Conservation (phyloP, 306 rosid species). For the Abrus precatorius region DNA sequence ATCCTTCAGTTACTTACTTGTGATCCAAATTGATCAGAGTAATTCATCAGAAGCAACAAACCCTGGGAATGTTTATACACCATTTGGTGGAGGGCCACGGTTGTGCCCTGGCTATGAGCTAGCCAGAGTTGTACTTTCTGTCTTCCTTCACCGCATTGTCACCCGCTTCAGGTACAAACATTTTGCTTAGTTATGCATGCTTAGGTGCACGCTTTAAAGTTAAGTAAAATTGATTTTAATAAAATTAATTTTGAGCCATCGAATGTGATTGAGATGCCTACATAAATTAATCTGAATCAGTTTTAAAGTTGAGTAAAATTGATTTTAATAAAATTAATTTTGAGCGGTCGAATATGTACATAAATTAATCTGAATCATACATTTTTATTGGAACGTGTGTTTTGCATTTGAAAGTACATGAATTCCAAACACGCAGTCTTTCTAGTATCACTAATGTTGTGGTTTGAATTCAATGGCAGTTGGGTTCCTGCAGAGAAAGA, state of each 20-base stretch:
- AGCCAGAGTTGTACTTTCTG: constrained; percentile 93
- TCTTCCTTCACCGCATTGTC: constrained; percentile 89
- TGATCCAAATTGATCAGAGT: constrained; percentile 55
- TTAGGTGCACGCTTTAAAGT: not conserved
- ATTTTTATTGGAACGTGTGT: too few species aligned
- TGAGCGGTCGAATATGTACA: too few species aligned
- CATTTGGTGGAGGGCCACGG: constrained; percentile 97
- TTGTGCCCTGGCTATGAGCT: constrained; percentile 96
- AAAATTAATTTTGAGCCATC: too few species aligned
- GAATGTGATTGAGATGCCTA: too few species aligned
- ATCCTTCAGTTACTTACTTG: constrained; percentile 31
- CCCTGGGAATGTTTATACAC: constrained; percentile 74
- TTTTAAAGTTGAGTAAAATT: too few species aligned
- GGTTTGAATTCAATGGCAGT: constrained; percentile 56
- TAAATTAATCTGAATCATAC: too few species aligned
- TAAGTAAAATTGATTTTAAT: too few species aligned
- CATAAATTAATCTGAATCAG: too few species aligned
- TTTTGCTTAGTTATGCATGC: constrained; percentile 5
- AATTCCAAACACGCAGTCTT: not conserved
- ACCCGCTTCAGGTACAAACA: constrained; percentile 79
- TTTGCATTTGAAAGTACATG: too few species aligned
- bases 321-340: too few species aligned
- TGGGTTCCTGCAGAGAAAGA: constrained; percentile 98
- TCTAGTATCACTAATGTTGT: constrained; percentile 19
- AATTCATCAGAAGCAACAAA: constrained; percentile 60